These are phyloP conservation scores for Scedosporium boydii DNA, from an alignment of 2,329 filamentous ascomycete species.

Conservation along the genomic window DNA sequence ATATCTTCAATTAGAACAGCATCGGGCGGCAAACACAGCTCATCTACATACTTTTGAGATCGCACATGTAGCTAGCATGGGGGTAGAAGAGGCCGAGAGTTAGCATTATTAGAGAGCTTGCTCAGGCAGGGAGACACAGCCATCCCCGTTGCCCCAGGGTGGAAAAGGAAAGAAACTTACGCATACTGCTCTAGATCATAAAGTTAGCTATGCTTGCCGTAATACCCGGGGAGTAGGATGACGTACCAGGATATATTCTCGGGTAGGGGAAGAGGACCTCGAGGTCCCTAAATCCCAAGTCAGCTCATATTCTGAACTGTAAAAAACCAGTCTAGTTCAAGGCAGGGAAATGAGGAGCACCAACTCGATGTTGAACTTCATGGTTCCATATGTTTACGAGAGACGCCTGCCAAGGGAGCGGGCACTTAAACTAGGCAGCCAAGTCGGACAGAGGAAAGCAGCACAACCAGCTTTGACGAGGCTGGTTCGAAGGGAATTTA, in stretches of 20 bases:
- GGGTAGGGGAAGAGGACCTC: conserved; percentile 50
- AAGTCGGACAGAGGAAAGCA: no score
- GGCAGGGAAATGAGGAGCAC: conserved; percentile 5
- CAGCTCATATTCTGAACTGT: not conserved
- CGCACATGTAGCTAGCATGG: conserved; percentile 41
- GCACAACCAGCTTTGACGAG: not conserved
- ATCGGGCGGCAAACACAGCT: conserved; percentile 1
- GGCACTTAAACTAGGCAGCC: not conserved
- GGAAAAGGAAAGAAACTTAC: conserved; percentile 19
- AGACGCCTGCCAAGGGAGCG: not conserved
- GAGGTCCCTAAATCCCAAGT: conserved; percentile 33
- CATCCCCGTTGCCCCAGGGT: no score
- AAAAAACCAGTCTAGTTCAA: not conserved
- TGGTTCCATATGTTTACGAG: conserved; percentile 15
- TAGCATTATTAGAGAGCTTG: conserved; percentile 5
- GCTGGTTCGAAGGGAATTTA: not conserved
- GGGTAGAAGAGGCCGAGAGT: not conserved
- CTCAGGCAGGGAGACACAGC: no score
- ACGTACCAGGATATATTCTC: conserved; percentile 45
- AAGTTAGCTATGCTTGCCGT: conserved; percentile 47
- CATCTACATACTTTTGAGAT: conserved; percentile 38
- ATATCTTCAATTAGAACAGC: conserved; percentile 2
- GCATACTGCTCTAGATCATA: conserved; percentile 41
- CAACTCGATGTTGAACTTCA: conserved; percentile 46
- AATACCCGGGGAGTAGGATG: conserved; percentile 43